Evolutionary conservation across 495 filamentous ascomycete species (phyloP).

Genomic region (Echria macrotheca): DNA sequence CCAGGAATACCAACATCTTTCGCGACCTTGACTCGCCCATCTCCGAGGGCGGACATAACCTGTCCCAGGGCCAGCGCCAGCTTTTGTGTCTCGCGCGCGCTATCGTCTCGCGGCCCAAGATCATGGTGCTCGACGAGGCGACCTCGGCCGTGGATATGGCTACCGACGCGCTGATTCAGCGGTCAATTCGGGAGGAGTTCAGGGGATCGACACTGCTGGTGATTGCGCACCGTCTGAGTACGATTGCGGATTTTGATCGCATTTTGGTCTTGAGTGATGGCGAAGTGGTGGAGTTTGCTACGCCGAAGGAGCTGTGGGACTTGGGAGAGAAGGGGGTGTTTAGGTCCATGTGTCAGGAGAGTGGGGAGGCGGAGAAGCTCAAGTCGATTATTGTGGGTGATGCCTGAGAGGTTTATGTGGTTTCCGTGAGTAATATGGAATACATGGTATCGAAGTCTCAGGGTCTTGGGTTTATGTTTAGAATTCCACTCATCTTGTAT

Average conservation of each 20-base stretch:
- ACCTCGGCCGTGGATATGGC: slow-evolving; percentile 14
- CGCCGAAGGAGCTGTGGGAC: slow-evolving; percentile 57
- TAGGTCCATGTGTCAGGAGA: slow-evolving; percentile 61
- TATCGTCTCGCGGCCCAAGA: slow-evolving; percentile 7
- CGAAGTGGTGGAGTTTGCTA: slow-evolving; percentile 60
- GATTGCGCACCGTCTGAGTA: slow-evolving; percentile 17
- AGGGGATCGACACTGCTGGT: slow-evolving; percentile 11
- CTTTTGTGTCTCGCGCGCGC: slow-evolving; percentile 16
- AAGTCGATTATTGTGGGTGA: slow-evolving; percentile 41
- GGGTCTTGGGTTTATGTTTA: no score
- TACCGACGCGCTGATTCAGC: slow-evolving; percentile 12
- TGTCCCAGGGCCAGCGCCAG: slow-evolving; percentile 17
- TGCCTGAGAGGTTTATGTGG: no score
- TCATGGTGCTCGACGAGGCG: slow-evolving; percentile 17
- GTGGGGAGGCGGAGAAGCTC: slow-evolving; percentile 57
- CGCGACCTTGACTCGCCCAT: slow-evolving; percentile 9
- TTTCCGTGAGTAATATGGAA: no score
- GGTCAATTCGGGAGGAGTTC: slow-evolving; percentile 11
- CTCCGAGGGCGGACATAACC: slow-evolving; percentile 10
- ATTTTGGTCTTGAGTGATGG: slow-evolving; percentile 77
- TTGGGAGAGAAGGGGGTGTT: slow-evolving; percentile 48
- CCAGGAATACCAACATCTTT: slow-evolving; percentile 7
- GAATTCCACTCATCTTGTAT: no score
- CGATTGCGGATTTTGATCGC: slow-evolving; percentile 15
- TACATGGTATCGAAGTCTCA: no score